phyloP scores from a whole-genome alignment of 495 filamentous ascomycete species.

The Hyaloscypha hepaticicola region DNA sequence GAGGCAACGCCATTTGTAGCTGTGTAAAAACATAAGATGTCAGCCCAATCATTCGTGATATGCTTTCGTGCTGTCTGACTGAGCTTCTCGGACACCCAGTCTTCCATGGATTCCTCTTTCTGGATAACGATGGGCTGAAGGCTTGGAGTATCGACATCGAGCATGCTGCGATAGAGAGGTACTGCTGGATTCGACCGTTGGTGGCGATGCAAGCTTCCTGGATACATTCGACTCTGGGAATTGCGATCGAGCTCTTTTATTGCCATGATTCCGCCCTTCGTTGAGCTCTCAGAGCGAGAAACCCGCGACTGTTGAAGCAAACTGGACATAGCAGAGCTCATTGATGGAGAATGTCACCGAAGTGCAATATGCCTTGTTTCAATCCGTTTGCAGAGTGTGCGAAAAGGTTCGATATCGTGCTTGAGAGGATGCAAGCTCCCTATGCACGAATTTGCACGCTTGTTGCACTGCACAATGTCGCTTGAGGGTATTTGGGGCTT shows the following conservation, averaged over 20 bases:
- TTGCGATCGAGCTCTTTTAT: background rate
- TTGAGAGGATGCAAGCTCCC: slow-evolving; percentile 20
- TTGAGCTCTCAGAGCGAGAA: slow-evolving; percentile 18
- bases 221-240: slow-evolving; percentile 3
- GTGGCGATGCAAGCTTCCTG: slow-evolving; percentile 25
- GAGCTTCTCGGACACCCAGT: slow-evolving; percentile 20
- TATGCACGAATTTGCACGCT: background rate
- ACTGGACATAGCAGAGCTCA: slow-evolving; percentile 17
- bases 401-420: background rate
- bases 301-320: slow-evolving; percentile 15
- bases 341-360: background rate
- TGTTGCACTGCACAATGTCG: slow-evolving; percentile 15
- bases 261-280: slow-evolving; percentile 9
- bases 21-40: slow-evolving; percentile 33
- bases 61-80: slow-evolving; percentile 22
- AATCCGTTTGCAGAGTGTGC: slow-evolving; percentile 1
- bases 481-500: background rate
- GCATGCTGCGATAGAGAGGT: slow-evolving; percentile 48
- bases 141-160: slow-evolving; percentile 45
- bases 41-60: slow-evolving; percentile 29
- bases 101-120: slow-evolving; percentile 23
- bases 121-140: slow-evolving; percentile 38
- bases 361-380: background rate
- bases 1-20: slow-evolving; percentile 34
- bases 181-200: slow-evolving; percentile 15